Percentiles rank a stretch among this genome's conserved stretches.
Evolutionary conservation across 2,329 filamentous ascomycete genomes (phyloP).

Genomic region (Elsinoe fawcettii): DNA sequence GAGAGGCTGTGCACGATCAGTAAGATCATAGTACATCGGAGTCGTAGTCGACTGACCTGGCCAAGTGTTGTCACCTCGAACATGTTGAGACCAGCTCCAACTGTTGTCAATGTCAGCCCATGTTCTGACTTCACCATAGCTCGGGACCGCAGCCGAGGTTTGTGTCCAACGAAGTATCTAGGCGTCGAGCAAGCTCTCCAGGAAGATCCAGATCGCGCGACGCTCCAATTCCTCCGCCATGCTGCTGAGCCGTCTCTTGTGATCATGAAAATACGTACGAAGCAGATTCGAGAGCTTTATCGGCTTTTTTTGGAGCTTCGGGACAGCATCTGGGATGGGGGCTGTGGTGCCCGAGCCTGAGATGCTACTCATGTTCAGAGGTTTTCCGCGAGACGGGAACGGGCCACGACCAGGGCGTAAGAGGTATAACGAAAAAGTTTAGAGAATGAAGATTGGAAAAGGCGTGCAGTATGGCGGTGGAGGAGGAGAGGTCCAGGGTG

Average conservation of each 20-base stretch:
- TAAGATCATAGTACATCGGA: neutral
- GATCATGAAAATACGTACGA: constrained; percentile 39
- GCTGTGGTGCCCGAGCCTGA: constrained; percentile 30
- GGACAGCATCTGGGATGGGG: constrained; percentile 45
- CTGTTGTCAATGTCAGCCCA: constrained; percentile 29
- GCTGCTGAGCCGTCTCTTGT: neutral
- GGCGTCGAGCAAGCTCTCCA: too few relatives aligned
- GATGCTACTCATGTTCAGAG: constrained; percentile 42
- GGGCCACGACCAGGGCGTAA: constrained; percentile 92
- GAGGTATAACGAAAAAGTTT: constrained; percentile 33
- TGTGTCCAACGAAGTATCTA: too few relatives aligned
- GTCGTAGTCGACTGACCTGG: constrained; percentile 43
- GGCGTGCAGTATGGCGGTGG: too few relatives aligned
- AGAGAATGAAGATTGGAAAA: too few relatives aligned
- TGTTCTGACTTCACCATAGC: neutral
- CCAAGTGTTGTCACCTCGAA: constrained; percentile 74
- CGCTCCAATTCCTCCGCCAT: too few relatives aligned
- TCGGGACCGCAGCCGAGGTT: neutral
- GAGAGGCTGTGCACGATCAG: constrained; percentile 51
- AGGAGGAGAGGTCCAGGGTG: too few relatives aligned
- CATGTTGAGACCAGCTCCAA: constrained; percentile 89
- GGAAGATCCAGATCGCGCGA: too few relatives aligned
- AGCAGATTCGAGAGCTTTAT: constrained; percentile 99
- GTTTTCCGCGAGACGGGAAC: constrained; percentile 23
- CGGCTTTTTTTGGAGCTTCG: constrained; percentile 90